Conservation (phyloP, 306 rosid species). For the Vigna radiata region DNA sequence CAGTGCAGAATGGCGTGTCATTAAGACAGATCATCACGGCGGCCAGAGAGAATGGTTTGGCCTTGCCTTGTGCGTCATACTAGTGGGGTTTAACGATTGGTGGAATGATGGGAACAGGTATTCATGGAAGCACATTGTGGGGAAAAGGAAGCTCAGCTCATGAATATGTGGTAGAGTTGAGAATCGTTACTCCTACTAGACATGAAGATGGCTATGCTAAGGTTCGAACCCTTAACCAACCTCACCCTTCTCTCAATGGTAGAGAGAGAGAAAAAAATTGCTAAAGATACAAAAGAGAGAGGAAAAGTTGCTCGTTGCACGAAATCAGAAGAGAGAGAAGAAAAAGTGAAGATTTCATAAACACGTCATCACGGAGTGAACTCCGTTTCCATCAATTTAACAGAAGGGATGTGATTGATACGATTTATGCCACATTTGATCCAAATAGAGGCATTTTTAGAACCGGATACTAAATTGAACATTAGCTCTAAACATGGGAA, state of each 20-base stretch:
- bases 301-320: too few species aligned
- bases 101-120: slow-evolving; percentile 68
- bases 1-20: slow-evolving; percentile 65
- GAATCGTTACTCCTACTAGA: slow-evolving; percentile 57
- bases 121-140: slow-evolving; percentile 80
- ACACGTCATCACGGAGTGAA: too few species aligned
- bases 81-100: slow-evolving; percentile 89
- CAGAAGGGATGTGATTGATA: too few species aligned
- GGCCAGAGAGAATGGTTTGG: slow-evolving; percentile 59
- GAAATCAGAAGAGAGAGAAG: too few species aligned
- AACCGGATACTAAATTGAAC: too few species aligned
- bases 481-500: too few species aligned
- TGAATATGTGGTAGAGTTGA: slow-evolving; percentile 56
- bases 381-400: too few species aligned
- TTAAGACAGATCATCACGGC: slow-evolving; percentile 54
- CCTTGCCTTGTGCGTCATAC: slow-evolving; percentile 65
- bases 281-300: too few species aligned
- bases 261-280: too few species aligned
- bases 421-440: too few species aligned
- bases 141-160: slow-evolving; percentile 70
- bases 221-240: slow-evolving; percentile 43
- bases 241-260: slow-evolving; percentile 54
- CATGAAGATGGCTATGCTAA: slow-evolving; percentile 55
- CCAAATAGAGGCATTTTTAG: too few species aligned
- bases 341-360: too few species aligned